These are phyloP conservation scores for Chenopodium suecicum DNA, from an alignment of 148 eudicot species.

Conservation along the genomic window DNA sequence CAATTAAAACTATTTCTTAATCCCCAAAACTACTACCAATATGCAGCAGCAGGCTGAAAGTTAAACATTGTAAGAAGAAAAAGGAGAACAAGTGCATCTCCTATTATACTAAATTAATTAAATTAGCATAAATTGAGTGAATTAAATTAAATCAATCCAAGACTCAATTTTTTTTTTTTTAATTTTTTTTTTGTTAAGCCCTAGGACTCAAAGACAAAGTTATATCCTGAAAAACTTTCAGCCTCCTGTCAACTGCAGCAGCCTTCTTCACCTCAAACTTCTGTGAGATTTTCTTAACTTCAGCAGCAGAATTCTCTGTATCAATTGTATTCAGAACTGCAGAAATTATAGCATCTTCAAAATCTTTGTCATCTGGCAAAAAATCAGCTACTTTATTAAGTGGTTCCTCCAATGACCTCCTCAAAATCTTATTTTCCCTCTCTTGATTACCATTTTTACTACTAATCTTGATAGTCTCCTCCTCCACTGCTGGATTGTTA, in stretches of 20 bases:
- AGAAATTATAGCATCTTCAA: slow-evolving; percentile 82
- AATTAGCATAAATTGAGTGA: slow-evolving; percentile 5
- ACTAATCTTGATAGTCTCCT: slow-evolving; percentile 22
- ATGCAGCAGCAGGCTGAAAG: not conserved
- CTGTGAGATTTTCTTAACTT: slow-evolving; percentile 14
- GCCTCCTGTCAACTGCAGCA: slow-evolving; percentile 48
- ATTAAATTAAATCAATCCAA: slow-evolving; percentile 4
- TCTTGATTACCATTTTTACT: slow-evolving; percentile 20
- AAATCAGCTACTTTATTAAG: slow-evolving; percentile 40
- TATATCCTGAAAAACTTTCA: slow-evolving; percentile 80
- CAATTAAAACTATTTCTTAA: slow-evolving; percentile 7
- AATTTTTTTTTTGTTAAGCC: slow-evolving; percentile 30
- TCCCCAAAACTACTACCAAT: slow-evolving; percentile 3
- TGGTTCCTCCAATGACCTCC: slow-evolving; percentile 45
- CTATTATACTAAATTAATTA: slow-evolving; percentile 29
- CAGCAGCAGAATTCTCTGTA: slow-evolving; percentile 14
- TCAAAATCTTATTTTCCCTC: slow-evolving; percentile 65
- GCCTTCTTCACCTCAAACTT: slow-evolving; percentile 28
- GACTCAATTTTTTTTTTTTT: not conserved
- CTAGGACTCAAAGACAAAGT: slow-evolving; percentile 75
- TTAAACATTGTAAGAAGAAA: not conserved
- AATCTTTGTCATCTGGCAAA: slow-evolving; percentile 82
- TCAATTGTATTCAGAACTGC: slow-evolving; percentile 62
- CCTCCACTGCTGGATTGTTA: slow-evolving; percentile 23
- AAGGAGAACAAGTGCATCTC: slow-evolving; percentile 91